These are phyloP conservation scores for Euphorbia schlechtendalii DNA, from an alignment of 441 rosid genomes.

Conservation along the genomic window DNA sequence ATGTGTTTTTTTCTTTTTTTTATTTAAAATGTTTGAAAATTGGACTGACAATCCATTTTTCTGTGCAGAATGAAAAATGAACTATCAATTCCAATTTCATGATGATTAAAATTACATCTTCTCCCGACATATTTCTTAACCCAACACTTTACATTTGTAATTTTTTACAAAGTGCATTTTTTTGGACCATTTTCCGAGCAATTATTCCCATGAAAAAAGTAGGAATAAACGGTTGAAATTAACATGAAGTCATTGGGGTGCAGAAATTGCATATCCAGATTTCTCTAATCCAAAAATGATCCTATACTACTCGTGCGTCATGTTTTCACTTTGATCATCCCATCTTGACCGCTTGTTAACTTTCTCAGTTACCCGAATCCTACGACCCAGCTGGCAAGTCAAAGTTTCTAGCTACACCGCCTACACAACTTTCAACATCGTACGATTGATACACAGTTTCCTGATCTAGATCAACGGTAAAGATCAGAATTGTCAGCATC, in stretches of 20 bases:
- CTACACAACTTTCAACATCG: background rate
- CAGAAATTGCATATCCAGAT: background rate
- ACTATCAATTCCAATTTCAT: too few species aligned
- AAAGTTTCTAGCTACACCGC: too few species aligned
- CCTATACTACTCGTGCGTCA: background rate
- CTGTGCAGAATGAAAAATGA: too few species aligned
- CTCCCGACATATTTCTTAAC: too few species aligned
- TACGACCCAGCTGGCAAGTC: background rate
- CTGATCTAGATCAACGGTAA: conserved; percentile 2
- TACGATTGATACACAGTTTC: background rate
- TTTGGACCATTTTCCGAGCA: too few species aligned
- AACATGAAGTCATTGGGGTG: conserved; percentile 1
- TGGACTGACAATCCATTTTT: too few species aligned
- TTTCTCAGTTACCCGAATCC: background rate
- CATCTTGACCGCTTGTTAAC: background rate
- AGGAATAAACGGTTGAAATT: background rate
- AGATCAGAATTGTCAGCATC: background rate
- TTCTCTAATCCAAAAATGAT: background rate
- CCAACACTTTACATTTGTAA: too few species aligned
- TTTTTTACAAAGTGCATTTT: too few species aligned
- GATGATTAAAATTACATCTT: too few species aligned
- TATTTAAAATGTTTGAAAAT: too few species aligned
- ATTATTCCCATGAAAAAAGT: too few species aligned
- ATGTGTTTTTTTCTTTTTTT: too few species aligned
- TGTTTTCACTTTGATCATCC: background rate